Evolutionary conservation across 768 basidiomycete genomes (phyloP).

Genomic region (Lactifluus hygrophoroides): DNA sequence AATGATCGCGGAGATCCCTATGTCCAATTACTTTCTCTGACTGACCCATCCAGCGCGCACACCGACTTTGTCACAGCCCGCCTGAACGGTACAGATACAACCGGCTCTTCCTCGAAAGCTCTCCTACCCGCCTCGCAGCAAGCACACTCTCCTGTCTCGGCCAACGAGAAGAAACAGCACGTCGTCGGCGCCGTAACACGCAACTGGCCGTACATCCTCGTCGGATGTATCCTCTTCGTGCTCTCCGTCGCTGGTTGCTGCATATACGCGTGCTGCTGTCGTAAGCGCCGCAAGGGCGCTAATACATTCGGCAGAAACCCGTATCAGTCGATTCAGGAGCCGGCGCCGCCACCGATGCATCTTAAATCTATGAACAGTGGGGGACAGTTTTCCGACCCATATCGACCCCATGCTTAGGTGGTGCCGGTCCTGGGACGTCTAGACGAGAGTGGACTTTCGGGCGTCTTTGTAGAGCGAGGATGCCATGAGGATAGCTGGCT

Average conservation of each 20-base stretch:
- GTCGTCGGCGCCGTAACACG: constrained; percentile 57
- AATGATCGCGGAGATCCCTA: constrained; percentile 48
- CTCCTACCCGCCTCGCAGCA: constrained; percentile 53
- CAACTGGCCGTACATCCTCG: constrained; percentile 66
- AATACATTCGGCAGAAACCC: constrained; percentile 19
- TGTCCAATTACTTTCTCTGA: constrained; percentile 60
- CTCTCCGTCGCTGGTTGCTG: constrained; percentile 39
- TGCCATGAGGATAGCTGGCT: background rate
- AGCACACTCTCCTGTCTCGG: constrained; percentile 56
- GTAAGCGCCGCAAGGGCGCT: constrained; percentile 21
- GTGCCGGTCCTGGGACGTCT: background rate
- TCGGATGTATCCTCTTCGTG: constrained; percentile 47
- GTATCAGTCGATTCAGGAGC: constrained; percentile 28
- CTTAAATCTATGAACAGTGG: constrained; percentile 22
- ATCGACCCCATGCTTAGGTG: background rate
- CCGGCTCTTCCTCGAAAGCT: constrained; percentile 42
- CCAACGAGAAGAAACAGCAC: constrained; percentile 55
- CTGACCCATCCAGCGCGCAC: constrained; percentile 42
- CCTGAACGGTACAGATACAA: constrained; percentile 49
- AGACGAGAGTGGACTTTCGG: background rate
- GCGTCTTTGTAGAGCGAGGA: background rate
- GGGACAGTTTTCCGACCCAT: constrained; percentile 1
- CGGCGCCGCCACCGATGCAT: constrained; percentile 26
- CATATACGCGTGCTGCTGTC: constrained; percentile 55
- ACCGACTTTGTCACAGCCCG: constrained; percentile 60